Evolutionary conservation across 1,284 basidiomycete species (phyloP), one percentile per base, ranked within the genome.

Genomic region (Ceratobasidium sp.): DNA sequence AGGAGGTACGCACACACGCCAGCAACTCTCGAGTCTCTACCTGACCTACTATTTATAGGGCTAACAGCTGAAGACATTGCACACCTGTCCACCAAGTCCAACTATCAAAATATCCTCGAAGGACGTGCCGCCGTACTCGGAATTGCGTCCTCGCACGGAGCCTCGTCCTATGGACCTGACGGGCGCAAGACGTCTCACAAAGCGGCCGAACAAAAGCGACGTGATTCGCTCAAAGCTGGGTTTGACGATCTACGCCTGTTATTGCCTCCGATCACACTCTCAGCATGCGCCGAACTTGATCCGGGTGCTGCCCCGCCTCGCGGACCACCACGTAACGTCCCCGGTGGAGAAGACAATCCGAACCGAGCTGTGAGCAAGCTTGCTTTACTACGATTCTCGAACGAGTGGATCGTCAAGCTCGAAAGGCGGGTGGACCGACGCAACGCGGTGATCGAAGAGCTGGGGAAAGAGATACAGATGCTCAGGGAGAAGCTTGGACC

Each of bases 291-390:
- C 77, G 88, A 89, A 74, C 88, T 88, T 1, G 85, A 92, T 1
- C 94, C 94, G 6, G 94, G 94, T 19, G 91, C 92, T 0, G 88
- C 94, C 34, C 94, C 94, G 0, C 94, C 94, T 0, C 86, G 94
- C 6, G 90, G 95, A 0, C 90, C 95, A 13, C 93, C 94, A 2
- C 93, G 95, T 63, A 81, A 79, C n/a, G 81, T 82, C 2, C 78
- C 83, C 77, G 91, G 91, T 0, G 92, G 92, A 11, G 88, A 88
- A 9, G 92, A 93, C 76, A 95, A 95, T 48, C 95, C 95, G 31
- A 98, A 98, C 82, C 91, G 96, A 79, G 92, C 92, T n/a, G 94
- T 98, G 56, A 94, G 92, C 84, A 98, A 98, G 84, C 86, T 98
- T 75, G 96, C 98, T 79, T 84, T 99, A 41, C 82, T 99, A 75